Percentiles rank a stretch among this genome's conserved stretches.
Evolutionary conservation across 306 rosid genomes (phyloP).

Genomic region (Sophora flavescens): DNA sequence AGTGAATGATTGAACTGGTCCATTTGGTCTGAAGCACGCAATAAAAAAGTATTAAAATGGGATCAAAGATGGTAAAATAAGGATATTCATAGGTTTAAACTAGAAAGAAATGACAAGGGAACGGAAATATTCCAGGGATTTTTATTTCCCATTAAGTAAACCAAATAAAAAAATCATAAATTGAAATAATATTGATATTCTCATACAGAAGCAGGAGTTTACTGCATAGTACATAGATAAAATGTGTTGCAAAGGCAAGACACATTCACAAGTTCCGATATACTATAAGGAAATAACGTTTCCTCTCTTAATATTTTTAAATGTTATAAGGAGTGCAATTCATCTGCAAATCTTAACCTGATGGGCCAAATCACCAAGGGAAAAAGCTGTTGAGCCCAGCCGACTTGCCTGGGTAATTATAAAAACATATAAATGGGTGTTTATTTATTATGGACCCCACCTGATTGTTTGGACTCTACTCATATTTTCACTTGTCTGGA

Average conservation of each 20-base stretch:
- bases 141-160: too few relatives aligned
- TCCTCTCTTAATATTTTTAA: not conserved
- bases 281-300: not conserved
- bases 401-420: too few relatives aligned
- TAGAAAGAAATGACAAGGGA: slow-evolving; percentile 9
- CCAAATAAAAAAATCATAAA: slow-evolving; percentile 10
- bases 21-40: slow-evolving; percentile 66
- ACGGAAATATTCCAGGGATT: slow-evolving; percentile 21
- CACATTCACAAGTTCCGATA: slow-evolving; percentile 4
- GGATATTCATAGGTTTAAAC: slow-evolving; percentile 30
- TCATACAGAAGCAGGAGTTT: slow-evolving; percentile 18
- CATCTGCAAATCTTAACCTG: slow-evolving; percentile 29
- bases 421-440: too few relatives aligned
- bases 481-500: too few relatives aligned
- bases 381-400: too few relatives aligned
- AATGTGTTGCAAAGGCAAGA: slow-evolving; percentile 9
- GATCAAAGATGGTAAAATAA: slow-evolving; percentile 29
- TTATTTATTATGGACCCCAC: too few relatives aligned
- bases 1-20: slow-evolving; percentile 71
- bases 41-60: slow-evolving; percentile 27
- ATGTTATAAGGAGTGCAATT: slow-evolving; percentile 11
- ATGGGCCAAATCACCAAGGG: not conserved
- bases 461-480: too few relatives aligned
- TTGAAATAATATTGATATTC: not conserved
- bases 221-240: not conserved